These are phyloP conservation scores for Biscogniauxia sp. DNA, from an alignment of 2,329 filamentous ascomycete species.

Conservation along the genomic window DNA sequence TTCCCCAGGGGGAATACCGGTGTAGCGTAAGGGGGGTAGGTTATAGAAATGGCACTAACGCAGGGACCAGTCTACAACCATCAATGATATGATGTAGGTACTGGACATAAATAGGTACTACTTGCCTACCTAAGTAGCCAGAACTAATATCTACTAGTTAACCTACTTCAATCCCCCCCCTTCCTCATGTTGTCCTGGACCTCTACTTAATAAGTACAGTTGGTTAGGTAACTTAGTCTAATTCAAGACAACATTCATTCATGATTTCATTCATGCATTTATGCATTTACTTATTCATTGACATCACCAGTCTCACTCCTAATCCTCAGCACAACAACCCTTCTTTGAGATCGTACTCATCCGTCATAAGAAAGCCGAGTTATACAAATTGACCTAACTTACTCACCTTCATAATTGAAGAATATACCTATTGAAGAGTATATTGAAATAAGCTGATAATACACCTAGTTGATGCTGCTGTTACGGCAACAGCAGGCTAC, in stretches of 20 bases:
- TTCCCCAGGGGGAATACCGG: too few relatives aligned
- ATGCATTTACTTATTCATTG: neutral
- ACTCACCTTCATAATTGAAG: too few relatives aligned
- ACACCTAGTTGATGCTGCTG: neutral
- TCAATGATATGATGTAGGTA: too few relatives aligned
- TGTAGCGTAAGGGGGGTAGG: too few relatives aligned
- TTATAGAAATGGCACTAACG: neutral
- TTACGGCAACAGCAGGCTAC: neutral
- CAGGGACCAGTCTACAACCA: neutral
- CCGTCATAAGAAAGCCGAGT: too few relatives aligned
- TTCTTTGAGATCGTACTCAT: neutral
- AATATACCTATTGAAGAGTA: neutral
- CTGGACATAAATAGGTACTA: too few relatives aligned
- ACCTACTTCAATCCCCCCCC: neutral
- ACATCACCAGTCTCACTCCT: neutral
- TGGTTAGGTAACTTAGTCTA: too few relatives aligned
- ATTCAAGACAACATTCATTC: neutral
- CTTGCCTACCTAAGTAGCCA: too few relatives aligned
- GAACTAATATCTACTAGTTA: neutral
- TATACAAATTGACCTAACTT: too few relatives aligned
- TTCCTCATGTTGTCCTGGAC: neutral
- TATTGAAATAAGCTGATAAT: neutral
- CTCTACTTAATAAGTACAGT: too few relatives aligned
- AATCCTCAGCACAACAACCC: neutral
- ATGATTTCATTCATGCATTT: too few relatives aligned